Conservation (phyloP, 305 asterid genomes). For the Solanum hybrid region DNA sequence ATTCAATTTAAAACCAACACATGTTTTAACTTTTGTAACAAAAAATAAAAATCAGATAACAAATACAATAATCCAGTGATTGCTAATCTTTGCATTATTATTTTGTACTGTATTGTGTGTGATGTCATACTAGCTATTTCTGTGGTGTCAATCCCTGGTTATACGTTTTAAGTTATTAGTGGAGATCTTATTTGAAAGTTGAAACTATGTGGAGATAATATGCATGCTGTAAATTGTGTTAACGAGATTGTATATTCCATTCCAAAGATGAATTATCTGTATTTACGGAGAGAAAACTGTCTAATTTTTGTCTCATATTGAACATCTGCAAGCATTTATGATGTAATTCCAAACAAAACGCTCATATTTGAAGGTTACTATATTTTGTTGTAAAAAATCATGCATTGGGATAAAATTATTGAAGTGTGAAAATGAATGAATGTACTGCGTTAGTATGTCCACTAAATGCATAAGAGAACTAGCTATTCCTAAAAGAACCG, state of each 20-base stretch:
- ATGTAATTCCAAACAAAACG: neutral
- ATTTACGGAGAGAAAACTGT: neutral
- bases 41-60: too few species aligned
- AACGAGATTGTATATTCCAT: neutral
- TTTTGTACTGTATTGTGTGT: neutral
- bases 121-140: neutral
- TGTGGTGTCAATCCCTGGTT: neutral
- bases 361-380: neutral
- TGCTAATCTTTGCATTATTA: neutral
- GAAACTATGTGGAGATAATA: neutral
- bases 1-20: neutral
- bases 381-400: neutral
- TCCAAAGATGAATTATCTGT: neutral
- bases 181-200: neutral
- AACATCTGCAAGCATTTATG: neutral
- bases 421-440: neutral
- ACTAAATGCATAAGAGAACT: neutral
- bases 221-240: neutral
- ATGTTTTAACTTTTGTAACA: neutral
- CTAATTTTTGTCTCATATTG: neutral
- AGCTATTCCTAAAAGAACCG: neutral
- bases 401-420: neutral
- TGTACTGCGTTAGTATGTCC: neutral
- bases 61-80: neutral
- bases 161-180: neutral